These are phyloP conservation scores for Fragaria vesca DNA, from an alignment of 306 rosid species.

Conservation along the genomic window DNA sequence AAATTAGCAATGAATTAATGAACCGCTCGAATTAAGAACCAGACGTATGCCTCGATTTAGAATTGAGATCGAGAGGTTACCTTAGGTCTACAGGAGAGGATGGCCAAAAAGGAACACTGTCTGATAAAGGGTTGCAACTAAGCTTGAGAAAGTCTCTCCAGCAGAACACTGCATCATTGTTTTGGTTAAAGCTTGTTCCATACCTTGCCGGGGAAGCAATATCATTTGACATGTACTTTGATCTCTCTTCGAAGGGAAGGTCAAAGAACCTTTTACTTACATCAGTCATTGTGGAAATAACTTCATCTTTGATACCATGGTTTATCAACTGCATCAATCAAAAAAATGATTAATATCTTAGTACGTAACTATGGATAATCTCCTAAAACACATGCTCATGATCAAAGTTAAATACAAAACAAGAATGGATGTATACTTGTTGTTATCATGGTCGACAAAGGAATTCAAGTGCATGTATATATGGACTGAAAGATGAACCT, in stretches of 20 bases:
- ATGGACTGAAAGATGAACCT: constrained; percentile 2
- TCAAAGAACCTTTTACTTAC: constrained; percentile 26
- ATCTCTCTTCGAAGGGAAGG: constrained; percentile 28
- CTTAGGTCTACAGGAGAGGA: constrained; percentile 31
- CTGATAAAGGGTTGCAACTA: constrained; percentile 29
- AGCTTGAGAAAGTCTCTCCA: constrained; percentile 42
- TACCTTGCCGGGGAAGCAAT: constrained; percentile 25
- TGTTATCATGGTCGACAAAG: neutral
- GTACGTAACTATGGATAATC: neutral
- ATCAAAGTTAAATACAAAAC: neutral
- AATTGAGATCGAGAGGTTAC: constrained; percentile 4
- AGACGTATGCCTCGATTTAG: neutral
- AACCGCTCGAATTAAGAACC: neutral
- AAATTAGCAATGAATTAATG: neutral
- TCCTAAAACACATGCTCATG: neutral
- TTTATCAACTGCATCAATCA: constrained; percentile 25
- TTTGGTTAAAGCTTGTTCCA: constrained; percentile 39
- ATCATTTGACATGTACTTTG: constrained; percentile 31
- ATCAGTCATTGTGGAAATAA: constrained; percentile 20
- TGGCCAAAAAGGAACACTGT: constrained; percentile 28
- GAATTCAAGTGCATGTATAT: neutral
- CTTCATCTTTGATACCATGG: constrained; percentile 28
- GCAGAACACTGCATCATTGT: constrained; percentile 29
- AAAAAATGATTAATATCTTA: neutral
- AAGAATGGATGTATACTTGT: neutral